Evolutionary conservation across 2,329 filamentous ascomycete species (phyloP), one percentile per base, ranked within the genome.

Genomic region (Nemania abortiva): DNA sequence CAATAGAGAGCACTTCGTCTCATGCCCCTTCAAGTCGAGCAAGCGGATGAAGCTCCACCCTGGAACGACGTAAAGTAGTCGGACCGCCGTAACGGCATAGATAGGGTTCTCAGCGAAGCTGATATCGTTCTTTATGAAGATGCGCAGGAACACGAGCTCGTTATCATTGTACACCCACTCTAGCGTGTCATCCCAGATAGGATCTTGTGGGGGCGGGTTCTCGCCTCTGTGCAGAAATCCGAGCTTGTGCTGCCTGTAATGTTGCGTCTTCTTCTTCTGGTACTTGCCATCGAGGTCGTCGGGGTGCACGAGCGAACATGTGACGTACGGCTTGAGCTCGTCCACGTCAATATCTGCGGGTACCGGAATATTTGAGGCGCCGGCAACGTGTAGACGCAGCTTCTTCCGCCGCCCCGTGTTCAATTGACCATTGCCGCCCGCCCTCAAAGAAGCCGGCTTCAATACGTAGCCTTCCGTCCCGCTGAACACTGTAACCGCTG

Each of bases 161-260:
- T 88, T 90, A 65, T 91, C 89, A 6, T 90, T 87, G 73, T 87
- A 92, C 69, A 90, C 87, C 90, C 90, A 92, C 74, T 90, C 88
- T 9, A 92, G 80, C 15, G 81, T 82, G 77, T 92, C 89, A 71
- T 91, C 85, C 89, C 89, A 92, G 7, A 92, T 59, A 0, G 90
- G 90, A 69, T 91, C 89, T 0, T 84, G 90, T 0, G 84, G 77
- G 0, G 85, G 84, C 2, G 89, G 87, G 69, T 89, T 90, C 63
- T 88, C 87, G 20, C 84, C 86, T 34, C 81, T 81, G 76, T 90
- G 88, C 57, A 90, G 77, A 65, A 90, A 85, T 0, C 85, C 86
- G 0, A 88, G 77, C 69, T 84, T 87, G 76, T 90, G 88, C 63
- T 88, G 87, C 70, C 86, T 87, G 79, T 91, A 92, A 0, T 83